phyloP scores from a whole-genome alignment of 2,329 filamentous ascomycete genomes.

The Teratosphaeria zuluensis region DNA sequence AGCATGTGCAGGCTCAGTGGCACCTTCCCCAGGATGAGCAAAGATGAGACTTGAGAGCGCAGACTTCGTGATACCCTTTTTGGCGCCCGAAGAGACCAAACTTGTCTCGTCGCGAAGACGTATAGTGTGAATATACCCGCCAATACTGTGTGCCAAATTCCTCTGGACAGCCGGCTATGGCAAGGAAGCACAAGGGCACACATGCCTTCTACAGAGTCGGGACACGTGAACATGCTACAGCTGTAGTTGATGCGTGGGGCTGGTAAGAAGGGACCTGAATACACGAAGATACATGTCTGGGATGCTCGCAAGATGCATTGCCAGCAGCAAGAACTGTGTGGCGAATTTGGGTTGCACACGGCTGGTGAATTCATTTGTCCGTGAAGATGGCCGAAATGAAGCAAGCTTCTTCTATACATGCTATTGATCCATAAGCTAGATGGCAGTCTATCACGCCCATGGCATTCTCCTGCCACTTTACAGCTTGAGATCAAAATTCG shows the following conservation, averaged over 20 bases:
- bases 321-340: too few relatives aligned
- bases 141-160: not conserved
- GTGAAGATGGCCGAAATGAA: not conserved
- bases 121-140: too few relatives aligned
- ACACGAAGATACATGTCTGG: not conserved
- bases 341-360: not conserved
- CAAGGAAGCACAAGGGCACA: not conserved
- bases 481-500: constrained; percentile 24
- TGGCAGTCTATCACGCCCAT: too few relatives aligned
- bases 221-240: not conserved
- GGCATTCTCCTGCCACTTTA: constrained; percentile 1
- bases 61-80: too few relatives aligned
- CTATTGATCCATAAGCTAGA: not conserved
- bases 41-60: too few relatives aligned
- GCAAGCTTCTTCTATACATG: not conserved
- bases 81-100: too few relatives aligned
- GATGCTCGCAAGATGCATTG: not conserved
- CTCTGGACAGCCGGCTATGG: not conserved
- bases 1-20: constrained; percentile 13
- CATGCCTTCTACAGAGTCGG: not conserved
- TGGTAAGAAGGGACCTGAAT: not conserved
- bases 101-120: too few relatives aligned
- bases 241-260: not conserved
- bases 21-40: not conserved
- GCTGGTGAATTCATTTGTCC: not conserved